Base-by-base conservation (phyloP, 2,329 filamentous ascomycete genomes). In the Fusarium globosum region DNA sequence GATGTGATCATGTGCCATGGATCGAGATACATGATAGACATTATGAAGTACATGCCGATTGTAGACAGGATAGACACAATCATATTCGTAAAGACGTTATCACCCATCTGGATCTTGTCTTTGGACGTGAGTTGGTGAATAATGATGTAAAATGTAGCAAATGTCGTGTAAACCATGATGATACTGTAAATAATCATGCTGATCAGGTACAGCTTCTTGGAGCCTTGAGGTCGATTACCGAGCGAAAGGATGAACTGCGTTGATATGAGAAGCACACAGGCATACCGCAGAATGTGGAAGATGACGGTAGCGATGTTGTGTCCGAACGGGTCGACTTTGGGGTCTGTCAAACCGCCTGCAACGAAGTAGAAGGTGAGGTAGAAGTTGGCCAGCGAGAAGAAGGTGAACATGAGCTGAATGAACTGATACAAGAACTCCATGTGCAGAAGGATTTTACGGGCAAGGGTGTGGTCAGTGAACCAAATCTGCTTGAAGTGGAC, bases 1-100 rank as follows among this genome's bases (percentile, higher is more conserved):
- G 92, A 96, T 18, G 96, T 99, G 84, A 99, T 93, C 93, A 99
- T 96, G 86, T 99, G 96, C 96, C 96, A 99, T 0, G 96, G 96
- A 77, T 99, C 97, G 52, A 99, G 90, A 83, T 99, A 99, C 69
- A 99, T 85, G 85, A 99, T 94, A 30, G 93, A 96, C 92, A 97
- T 97, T 84, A 97, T 83, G 85, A 99, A 96, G 87, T 98, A 99
- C 43, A 99, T 87, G 2, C 97, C 96, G 45, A 98, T 85, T 0
- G 96, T 99, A 4, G 94, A 97, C 7, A 92, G 86, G n/a, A 93
- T 92, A 12, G 93, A 96, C 57, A 99, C 91, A 79, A 98, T 94
- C 71, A 99, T 88, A 83, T 98, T 98, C 68, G 95, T 96, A 85
- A 99, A 97, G 68, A 97, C 88, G 80, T 97, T 97, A 84, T 95